Evolutionary conservation across 176 grass and related monocot species (phyloP).

Genomic region (Carex littledalei): DNA sequence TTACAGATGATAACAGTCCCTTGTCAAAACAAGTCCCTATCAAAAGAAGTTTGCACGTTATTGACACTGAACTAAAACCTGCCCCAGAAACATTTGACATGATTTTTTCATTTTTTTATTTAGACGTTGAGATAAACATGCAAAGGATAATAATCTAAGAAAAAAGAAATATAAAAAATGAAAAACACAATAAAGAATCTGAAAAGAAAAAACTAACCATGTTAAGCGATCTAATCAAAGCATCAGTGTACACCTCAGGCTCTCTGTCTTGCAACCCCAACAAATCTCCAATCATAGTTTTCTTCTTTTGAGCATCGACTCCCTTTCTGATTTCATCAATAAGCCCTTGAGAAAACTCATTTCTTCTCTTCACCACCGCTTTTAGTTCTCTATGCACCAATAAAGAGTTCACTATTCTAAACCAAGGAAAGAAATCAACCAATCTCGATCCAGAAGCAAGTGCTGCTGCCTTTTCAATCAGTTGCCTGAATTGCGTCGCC

Average conservation of each 20-base stretch:
- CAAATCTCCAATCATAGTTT: constrained; percentile 40
- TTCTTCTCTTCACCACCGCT: constrained; percentile 13
- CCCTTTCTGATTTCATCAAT: neutral
- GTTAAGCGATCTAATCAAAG: constrained; percentile 42
- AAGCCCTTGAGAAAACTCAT: constrained; percentile 31
- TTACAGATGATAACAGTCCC: neutral
- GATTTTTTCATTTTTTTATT: neutral
- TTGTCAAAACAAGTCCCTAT: neutral
- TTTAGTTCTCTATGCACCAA: neutral
- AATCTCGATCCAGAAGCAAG: constrained; percentile 30
- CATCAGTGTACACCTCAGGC: constrained; percentile 44
- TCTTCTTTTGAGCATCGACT: neutral
- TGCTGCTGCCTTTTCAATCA: constrained; percentile 33
- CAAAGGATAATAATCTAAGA: neutral
- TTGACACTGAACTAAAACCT: neutral
- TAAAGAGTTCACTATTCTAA: constrained; percentile 33
- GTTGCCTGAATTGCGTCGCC: constrained; percentile 24
- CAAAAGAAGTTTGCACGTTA: neutral
- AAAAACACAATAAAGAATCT: neutral
- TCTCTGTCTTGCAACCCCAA: constrained; percentile 33
- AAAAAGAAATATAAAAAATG: neutral
- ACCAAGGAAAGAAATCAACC: constrained; percentile 45
- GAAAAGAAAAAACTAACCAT: neutral
- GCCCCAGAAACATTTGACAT: neutral
- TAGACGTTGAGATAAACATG: too few species aligned